Conservation (phyloP, 2,329 filamentous ascomycete genomes). For the Aspergillus puulaauensis region DNA sequence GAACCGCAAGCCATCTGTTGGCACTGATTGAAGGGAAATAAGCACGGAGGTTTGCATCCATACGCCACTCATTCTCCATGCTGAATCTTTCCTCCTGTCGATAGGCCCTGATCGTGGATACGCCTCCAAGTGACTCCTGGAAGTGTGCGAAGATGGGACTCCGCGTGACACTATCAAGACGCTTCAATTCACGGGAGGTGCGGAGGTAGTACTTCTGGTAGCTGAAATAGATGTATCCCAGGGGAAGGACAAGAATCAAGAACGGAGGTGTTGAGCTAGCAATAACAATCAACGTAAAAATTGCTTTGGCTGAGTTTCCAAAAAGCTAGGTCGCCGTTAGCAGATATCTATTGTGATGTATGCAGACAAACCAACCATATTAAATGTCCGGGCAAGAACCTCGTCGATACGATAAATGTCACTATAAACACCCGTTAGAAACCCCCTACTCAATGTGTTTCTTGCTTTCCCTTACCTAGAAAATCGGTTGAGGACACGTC, state of each 20-base stretch:
- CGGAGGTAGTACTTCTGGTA: conserved; percentile 97
- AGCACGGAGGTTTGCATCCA: conserved; percentile 89
- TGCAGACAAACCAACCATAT: conserved; percentile 62
- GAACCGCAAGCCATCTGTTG: conserved; percentile 89
- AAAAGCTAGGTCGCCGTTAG: conserved; percentile 54
- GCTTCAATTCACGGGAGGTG: conserved; percentile 93
- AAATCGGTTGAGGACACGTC: conserved; percentile 95
- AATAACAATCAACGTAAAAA: conserved; percentile 86
- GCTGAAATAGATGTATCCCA: conserved; percentile 79
- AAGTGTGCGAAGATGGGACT: conserved; percentile 98
- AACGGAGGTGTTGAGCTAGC: conserved; percentile 79
- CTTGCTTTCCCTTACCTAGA: conserved; percentile 65
- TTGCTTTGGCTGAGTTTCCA: conserved; percentile 69
- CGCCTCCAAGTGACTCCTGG: conserved; percentile 91
- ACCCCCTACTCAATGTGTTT: not conserved
- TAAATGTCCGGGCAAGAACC: conserved; percentile 93
- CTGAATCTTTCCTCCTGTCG: conserved; percentile 84
- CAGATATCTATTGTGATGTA: not conserved
- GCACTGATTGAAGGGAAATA: conserved; percentile 96
- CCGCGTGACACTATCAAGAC: conserved; percentile 89
- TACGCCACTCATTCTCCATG: conserved; percentile 93
- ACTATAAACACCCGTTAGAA: conserved; percentile 28
- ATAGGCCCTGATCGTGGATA: conserved; percentile 94
- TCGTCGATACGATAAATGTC: conserved; percentile 73
- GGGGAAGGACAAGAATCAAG: conserved; percentile 74